These are phyloP conservation scores for Leccinum huronense DNA, from an alignment of 1,284 basidiomycete genomes.

Conservation along the genomic window DNA sequence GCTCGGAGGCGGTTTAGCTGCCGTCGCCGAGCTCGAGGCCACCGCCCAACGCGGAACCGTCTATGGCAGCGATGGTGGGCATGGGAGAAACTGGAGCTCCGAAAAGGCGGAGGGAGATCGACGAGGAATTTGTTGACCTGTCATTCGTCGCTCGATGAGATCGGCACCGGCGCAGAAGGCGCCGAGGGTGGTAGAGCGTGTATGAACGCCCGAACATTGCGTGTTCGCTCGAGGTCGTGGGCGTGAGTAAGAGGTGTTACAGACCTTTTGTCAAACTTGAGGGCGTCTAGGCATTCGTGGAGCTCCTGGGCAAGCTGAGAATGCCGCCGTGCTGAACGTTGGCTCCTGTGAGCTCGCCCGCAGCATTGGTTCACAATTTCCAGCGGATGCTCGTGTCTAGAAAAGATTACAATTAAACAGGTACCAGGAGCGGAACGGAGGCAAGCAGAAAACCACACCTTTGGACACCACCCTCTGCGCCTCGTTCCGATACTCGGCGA, in stretches of 20 bases:
- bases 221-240: not conserved
- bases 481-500: no score
- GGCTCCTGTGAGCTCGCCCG: conserved; percentile 42
- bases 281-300: conserved; percentile 63
- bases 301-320: conserved; percentile 56
- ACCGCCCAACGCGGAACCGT: conserved; percentile 90
- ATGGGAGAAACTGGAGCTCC: conserved; percentile 79
- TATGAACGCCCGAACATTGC: conserved; percentile 74
- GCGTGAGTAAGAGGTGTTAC: conserved; percentile 13
- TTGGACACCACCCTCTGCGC: no score
- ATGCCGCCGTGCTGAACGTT: not conserved
- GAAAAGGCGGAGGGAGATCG: conserved; percentile 68
- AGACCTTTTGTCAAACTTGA: conserved; percentile 67
- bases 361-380: conserved; percentile 44
- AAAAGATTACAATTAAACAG: no score
- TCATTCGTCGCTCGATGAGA: conserved; percentile 79
- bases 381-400: no score
- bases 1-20: conserved; percentile 83
- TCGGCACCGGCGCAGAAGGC: conserved; percentile 94
- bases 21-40: conserved; percentile 83
- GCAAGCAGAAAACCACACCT: no score
- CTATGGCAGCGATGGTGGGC: conserved; percentile 90
- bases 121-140: conserved; percentile 81
- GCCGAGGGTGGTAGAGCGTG: conserved; percentile 71
- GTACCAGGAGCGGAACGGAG: no score